Evolutionary conservation across 352 stramenopile genomes (phyloP).

Genomic region (Pythium rishiriense): DNA sequence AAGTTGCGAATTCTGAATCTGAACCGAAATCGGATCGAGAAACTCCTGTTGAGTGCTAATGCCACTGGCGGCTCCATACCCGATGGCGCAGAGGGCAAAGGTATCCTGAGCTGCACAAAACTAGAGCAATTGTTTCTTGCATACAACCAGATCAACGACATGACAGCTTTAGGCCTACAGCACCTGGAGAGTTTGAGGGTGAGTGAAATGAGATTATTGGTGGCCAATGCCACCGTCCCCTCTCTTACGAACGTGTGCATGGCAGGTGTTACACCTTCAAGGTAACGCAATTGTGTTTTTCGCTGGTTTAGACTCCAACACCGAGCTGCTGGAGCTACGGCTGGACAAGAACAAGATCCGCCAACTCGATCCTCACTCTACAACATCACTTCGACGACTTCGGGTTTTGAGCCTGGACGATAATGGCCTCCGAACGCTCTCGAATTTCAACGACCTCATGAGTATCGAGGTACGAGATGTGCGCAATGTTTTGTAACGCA

Average conservation of each 20-base stretch:
- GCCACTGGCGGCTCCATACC: slow-evolving; percentile 19
- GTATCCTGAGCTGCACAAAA: slow-evolving; percentile 57
- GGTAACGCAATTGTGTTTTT: slow-evolving; percentile 80
- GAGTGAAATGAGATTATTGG: not conserved
- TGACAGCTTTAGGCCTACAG: slow-evolving; percentile 66
- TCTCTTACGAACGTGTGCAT: not conserved
- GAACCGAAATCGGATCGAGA: slow-evolving; percentile 77
- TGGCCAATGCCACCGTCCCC: not conserved
- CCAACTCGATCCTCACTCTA: slow-evolving; percentile 63
- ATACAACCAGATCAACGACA: slow-evolving; percentile 83
- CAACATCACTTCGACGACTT: slow-evolving; percentile 48
- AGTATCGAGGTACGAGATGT: slow-evolving; percentile 56
- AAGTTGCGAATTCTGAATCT: slow-evolving; percentile 71
- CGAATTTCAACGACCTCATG: slow-evolving; percentile 63
- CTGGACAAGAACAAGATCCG: slow-evolving; percentile 87
- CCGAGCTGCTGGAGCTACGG: slow-evolving; percentile 64
- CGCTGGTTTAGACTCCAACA: slow-evolving; percentile 58
- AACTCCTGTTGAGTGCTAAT: slow-evolving; percentile 32
- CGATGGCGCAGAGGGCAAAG: slow-evolving; percentile 42
- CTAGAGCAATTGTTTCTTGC: slow-evolving; percentile 73
- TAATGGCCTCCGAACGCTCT: slow-evolving; percentile 74
- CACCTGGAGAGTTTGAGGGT: slow-evolving; percentile 70
- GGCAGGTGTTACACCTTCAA: slow-evolving; percentile 70
- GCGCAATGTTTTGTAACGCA: not conserved
- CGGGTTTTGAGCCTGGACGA: slow-evolving; percentile 71